Percentiles rank a stretch among this genome's conserved stretches.
phyloP scores from a whole-genome alignment of 75 land plant species.

The Pinus taeda region DNA sequence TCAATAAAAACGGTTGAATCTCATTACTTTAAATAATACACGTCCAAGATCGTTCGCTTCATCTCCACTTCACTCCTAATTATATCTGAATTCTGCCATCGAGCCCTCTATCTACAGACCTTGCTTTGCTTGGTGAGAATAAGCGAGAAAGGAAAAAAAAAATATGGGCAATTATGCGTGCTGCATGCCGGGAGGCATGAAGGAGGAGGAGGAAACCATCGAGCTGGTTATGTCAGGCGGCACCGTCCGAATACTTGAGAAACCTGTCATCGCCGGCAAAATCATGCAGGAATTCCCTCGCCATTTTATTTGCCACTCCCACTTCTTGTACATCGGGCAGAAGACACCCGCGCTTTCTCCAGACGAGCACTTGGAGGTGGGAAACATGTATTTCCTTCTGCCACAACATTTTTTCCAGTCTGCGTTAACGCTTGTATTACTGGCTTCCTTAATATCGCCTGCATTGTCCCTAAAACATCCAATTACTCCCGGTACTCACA shows the following conservation, averaged over 20 bases:
- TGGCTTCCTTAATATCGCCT: conserved; percentile 32
- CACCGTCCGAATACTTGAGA: not conserved
- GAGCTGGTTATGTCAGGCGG: conserved; percentile 41
- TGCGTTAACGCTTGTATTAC: conserved; percentile 27
- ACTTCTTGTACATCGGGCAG: conserved; percentile 54
- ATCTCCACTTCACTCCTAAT: too few species aligned
- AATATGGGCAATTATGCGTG: not conserved
- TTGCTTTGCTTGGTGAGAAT: too few species aligned
- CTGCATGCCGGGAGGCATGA: not conserved
- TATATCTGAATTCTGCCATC: too few species aligned
- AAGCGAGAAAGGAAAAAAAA: not conserved
- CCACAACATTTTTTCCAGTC: conserved; percentile 43
- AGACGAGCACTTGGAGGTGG: conserved; percentile 30
- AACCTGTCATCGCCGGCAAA: conserved; percentile 25
- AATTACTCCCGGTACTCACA: too few species aligned
- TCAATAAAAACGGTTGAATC: too few species aligned
- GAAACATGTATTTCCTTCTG: conserved; percentile 49
- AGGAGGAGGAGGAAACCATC: conserved; percentile 6
- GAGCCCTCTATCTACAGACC: too few species aligned
- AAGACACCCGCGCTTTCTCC: conserved; percentile 36
- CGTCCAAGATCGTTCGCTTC: too few species aligned
- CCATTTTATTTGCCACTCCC: conserved; percentile 46
- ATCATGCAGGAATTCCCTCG: conserved; percentile 32
- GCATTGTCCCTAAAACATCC: not conserved
- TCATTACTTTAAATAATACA: too few species aligned